Evolutionary conservation across 371 early-diverging fungal species (phyloP).

Genomic region (Rhizopus arrhizus): DNA sequence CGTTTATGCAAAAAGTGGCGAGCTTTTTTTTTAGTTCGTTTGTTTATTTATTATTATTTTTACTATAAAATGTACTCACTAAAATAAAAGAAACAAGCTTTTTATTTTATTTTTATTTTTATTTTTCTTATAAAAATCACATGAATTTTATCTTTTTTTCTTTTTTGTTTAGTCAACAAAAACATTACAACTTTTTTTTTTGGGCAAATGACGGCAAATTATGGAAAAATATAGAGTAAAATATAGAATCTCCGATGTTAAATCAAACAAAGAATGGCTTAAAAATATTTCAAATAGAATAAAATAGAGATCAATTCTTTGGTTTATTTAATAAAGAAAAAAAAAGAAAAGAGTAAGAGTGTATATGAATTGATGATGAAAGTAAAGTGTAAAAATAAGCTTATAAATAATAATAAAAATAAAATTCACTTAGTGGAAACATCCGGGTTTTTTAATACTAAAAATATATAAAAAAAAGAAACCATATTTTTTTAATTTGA

Average conservation of each 20-base stretch:
- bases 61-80: too few relatives aligned
- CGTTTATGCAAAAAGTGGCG: conserved; percentile 1
- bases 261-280: background rate
- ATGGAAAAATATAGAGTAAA: conserved; percentile 4
- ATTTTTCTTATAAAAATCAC: background rate
- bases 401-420: background rate
- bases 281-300: background rate
- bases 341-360: background rate
- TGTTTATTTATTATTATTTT: too few relatives aligned
- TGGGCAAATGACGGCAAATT: conserved; percentile 1
- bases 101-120: too few relatives aligned
- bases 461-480: background rate
- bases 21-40: background rate
- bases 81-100: too few relatives aligned
- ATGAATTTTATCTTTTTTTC: background rate
- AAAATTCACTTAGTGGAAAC: background rate
- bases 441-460: conserved; percentile 1
- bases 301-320: background rate
- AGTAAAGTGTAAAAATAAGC: background rate
- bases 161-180: too few relatives aligned
- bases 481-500: background rate
- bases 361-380: background rate
- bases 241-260: background rate
- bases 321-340: background rate
- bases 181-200: background rate